Conservation (phyloP, 495 filamentous ascomycete genomes). For the Clohesyomyces aquaticus region DNA sequence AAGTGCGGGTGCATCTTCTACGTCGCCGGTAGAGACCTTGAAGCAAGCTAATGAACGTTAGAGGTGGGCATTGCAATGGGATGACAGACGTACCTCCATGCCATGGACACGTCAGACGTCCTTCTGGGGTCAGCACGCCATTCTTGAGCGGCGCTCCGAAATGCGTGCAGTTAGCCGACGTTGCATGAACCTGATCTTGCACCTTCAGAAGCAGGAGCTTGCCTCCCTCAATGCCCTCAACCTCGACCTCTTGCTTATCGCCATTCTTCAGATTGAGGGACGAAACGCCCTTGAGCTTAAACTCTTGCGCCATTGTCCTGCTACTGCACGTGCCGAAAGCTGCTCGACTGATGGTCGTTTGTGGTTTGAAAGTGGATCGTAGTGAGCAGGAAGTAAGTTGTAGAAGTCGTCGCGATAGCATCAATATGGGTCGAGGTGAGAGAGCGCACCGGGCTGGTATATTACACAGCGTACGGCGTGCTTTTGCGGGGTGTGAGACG, state of each 20-base stretch:
- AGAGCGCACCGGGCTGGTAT: neutral
- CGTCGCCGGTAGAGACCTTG: conserved; percentile 82
- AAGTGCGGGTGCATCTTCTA: conserved; percentile 90
- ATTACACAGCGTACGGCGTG: neutral
- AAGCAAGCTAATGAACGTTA: conserved; percentile 72
- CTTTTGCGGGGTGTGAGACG: neutral
- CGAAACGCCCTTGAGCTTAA: conserved; percentile 79
- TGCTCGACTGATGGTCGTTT: neutral
- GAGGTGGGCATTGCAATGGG: neutral
- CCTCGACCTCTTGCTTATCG: conserved; percentile 85
- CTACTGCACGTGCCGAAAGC: conserved; percentile 41
- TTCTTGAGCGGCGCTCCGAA: conserved; percentile 86
- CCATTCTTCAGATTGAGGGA: conserved; percentile 72
- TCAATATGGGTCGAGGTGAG: neutral
- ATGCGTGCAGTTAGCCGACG: conserved; percentile 90
- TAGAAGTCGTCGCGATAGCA: conserved; percentile 7
- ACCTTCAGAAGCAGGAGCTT: conserved; percentile 85
- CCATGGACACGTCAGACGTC: conserved; percentile 90
- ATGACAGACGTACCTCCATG: conserved; percentile 70
- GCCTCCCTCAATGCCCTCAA: conserved; percentile 81
- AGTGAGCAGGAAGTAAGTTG: conserved; percentile 1
- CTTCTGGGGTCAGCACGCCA: conserved; percentile 80
- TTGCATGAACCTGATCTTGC: conserved; percentile 71
- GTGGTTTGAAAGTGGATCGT: neutral
- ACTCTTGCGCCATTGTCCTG: conserved; percentile 67